phyloP scores from a whole-genome alignment of 257 asterid genomes.

The Nicotiana benthamiana region DNA sequence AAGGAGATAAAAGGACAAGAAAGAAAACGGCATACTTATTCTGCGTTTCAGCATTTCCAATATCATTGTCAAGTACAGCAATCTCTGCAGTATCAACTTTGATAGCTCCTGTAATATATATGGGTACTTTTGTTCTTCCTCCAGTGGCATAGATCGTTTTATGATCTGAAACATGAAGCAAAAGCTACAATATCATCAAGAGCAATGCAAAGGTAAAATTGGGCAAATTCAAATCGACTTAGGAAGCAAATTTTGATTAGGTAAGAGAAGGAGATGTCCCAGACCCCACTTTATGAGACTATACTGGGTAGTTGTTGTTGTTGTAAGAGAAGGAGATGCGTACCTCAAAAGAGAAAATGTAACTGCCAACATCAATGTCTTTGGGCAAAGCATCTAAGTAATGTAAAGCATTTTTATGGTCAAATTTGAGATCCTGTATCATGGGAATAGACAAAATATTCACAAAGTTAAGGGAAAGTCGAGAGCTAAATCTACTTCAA shows the following conservation, averaged over 20 bases:
- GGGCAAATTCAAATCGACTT: not conserved
- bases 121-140: conserved; percentile 67
- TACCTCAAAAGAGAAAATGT: conserved; percentile 82
- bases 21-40: conserved; percentile 48
- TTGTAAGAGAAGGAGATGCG: not conserved
- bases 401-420: conserved; percentile 51
- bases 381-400: conserved; percentile 62
- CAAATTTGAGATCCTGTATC: conserved; percentile 71
- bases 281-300: no score
- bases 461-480: not conserved
- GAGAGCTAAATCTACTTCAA: not conserved
- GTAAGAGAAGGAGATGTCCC: not conserved
- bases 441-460: conserved; percentile 13
- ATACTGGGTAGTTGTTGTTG: no score
- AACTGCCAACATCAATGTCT: conserved; percentile 60
- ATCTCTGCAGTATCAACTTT: conserved; percentile 58
- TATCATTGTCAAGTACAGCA: conserved; percentile 72
- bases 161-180: conserved; percentile 63
- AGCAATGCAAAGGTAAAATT: not conserved
- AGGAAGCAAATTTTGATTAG: not conserved
- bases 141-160: conserved; percentile 76
- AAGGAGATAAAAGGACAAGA: conserved; percentile 7
- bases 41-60: conserved; percentile 62
- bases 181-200: conserved; percentile 34
- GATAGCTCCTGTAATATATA: conserved; percentile 66